Percentiles rank a stretch among this genome's conserved stretches.
Evolutionary conservation across 371 early-diverging fungal species (phyloP).

Genomic region (Rhizomucor pusillus): DNA sequence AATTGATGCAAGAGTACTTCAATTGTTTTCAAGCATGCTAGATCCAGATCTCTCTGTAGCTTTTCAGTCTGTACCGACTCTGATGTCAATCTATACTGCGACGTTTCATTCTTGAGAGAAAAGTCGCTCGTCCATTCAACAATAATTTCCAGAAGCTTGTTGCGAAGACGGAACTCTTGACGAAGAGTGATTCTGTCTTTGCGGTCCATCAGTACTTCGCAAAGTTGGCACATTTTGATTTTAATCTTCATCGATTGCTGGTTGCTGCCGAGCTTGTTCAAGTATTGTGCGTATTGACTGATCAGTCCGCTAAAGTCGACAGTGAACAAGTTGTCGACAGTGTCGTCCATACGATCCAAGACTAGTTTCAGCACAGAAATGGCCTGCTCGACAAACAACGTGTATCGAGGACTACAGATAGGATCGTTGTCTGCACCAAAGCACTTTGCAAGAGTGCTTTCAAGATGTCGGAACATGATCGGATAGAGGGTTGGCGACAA

Average conservation of each 20-base stretch:
- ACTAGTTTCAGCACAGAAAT: conserved; percentile 83
- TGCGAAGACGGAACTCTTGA: conserved; percentile 86
- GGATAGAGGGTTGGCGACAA: conserved; percentile 81
- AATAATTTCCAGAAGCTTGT: conserved; percentile 77
- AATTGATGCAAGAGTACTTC: conserved; percentile 77
- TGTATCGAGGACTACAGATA: conserved; percentile 74
- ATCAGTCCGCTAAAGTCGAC: conserved; percentile 84
- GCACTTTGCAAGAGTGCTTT: conserved; percentile 72
- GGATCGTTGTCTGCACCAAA: conserved; percentile 78
- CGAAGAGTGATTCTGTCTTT: conserved; percentile 77
- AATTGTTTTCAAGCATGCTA: conserved; percentile 82
- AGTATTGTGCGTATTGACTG: conserved; percentile 74
- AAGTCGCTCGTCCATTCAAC: conserved; percentile 90
- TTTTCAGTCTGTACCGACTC: conserved; percentile 53
- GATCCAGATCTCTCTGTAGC: conserved; percentile 77
- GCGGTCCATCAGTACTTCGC: conserved; percentile 79
- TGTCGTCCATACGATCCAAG: conserved; percentile 77
- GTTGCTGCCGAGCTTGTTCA: conserved; percentile 69
- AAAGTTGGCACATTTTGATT: conserved; percentile 82
- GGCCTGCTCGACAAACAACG: conserved; percentile 87
- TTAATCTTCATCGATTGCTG: conserved; percentile 74
- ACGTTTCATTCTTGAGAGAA: conserved; percentile 41
- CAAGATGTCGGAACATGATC: conserved; percentile 81
- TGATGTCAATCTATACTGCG: conserved; percentile 26
- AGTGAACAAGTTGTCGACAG: conserved; percentile 63